A percentile compares a stretch with the other conserved stretches of the same genome.
Conservation (phyloP, 2,329 filamentous ascomycete species). For the Colletotrichum somersetense region DNA sequence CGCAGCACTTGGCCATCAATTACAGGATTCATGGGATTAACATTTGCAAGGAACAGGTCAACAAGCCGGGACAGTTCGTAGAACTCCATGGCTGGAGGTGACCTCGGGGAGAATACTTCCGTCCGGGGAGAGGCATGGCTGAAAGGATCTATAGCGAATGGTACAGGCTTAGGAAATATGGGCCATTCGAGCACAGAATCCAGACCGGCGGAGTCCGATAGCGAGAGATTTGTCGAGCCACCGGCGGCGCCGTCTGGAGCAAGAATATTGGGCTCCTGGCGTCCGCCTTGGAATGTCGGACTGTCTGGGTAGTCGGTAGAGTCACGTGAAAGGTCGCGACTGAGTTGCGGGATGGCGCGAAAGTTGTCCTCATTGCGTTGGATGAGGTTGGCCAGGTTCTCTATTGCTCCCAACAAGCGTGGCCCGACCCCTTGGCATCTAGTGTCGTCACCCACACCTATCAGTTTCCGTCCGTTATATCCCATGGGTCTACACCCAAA, state of each 20-base stretch:
- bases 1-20: slow-evolving; percentile 27
- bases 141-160: slow-evolving; percentile 33
- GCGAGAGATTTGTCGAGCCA: background rate
- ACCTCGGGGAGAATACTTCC: slow-evolving; percentile 28
- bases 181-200: slow-evolving; percentile 41
- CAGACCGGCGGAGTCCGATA: slow-evolving; percentile 34
- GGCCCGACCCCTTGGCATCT: slow-evolving; percentile 39
- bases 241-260: slow-evolving; percentile 17
- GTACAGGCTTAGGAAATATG: slow-evolving; percentile 39
- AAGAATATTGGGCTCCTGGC: slow-evolving; percentile 4
- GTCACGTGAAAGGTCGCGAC: slow-evolving; percentile 36
- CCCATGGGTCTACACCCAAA: background rate
- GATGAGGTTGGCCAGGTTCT: slow-evolving; percentile 38
- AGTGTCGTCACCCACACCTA: background rate
- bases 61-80: slow-evolving; percentile 35
- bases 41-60: slow-evolving; percentile 32
- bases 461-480: slow-evolving; percentile 26
- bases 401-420: slow-evolving; percentile 34
- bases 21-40: slow-evolving; percentile 38
- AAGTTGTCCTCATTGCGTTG: slow-evolving; percentile 41
- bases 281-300: slow-evolving; percentile 17
- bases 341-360: slow-evolving; percentile 37
- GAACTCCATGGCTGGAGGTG: slow-evolving; percentile 37
- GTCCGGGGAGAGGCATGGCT: slow-evolving; percentile 27
- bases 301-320: slow-evolving; percentile 38